Percentiles rank a stretch among this genome's conserved stretches.
Conservation (phyloP, 1,284 basidiomycete species). For the Omphalotus olearius region DNA sequence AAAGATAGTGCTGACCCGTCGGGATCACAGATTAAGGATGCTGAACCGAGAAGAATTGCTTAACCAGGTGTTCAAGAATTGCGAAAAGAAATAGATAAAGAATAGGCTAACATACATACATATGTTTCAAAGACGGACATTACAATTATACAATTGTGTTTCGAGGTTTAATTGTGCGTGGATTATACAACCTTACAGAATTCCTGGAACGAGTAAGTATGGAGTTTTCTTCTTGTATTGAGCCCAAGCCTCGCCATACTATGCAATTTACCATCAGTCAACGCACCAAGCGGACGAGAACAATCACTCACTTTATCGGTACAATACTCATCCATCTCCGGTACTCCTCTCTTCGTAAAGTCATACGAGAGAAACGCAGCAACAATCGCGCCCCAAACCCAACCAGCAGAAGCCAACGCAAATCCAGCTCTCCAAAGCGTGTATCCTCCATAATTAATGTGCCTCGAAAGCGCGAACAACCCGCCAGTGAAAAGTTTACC, state of each 20-base stretch:
- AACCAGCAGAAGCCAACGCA: constrained; percentile 14
- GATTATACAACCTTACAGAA: constrained; percentile 7
- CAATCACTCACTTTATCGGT: constrained; percentile 1
- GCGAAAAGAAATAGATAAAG: too few species aligned
- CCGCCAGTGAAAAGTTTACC: constrained; percentile 20
- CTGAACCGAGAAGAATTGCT: too few species aligned
- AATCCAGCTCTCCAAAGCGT: constrained; percentile 20
- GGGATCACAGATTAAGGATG: too few species aligned
- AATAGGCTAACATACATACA: too few species aligned
- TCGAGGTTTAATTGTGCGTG: too few species aligned
- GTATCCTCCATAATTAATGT: constrained; percentile 22
- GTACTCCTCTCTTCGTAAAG: constrained; percentile 8
- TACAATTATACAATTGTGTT: too few species aligned
- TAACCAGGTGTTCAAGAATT: too few species aligned
- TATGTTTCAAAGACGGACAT: too few species aligned
- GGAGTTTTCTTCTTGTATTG: constrained; percentile 19
- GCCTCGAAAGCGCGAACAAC: constrained; percentile 17
- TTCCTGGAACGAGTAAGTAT: constrained; percentile 18
- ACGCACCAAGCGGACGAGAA: not conserved
- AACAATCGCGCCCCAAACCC: constrained; percentile 1
- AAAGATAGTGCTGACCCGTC: too few species aligned
- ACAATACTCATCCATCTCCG: constrained; percentile 12
- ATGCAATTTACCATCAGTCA: not conserved
- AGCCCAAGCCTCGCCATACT: constrained; percentile 18
- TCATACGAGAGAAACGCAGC: constrained; percentile 1